phyloP scores from a whole-genome alignment of 2,329 filamentous ascomycete species.

The Aureobasidium sp. region DNA sequence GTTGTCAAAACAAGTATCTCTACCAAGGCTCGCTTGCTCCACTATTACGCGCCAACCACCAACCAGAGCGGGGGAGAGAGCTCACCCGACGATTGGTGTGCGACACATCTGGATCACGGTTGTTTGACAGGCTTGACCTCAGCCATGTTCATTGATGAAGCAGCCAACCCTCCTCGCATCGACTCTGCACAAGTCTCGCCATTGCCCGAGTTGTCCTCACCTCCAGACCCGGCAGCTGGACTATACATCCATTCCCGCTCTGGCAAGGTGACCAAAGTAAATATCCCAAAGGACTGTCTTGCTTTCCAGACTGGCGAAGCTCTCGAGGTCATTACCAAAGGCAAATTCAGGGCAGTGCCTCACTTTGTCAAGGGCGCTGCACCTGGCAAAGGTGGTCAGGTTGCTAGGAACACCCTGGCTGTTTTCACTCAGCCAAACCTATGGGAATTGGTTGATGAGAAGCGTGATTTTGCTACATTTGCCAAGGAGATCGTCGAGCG shows the following conservation, averaged over 20 bases:
- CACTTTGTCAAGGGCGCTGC: constrained; percentile 84
- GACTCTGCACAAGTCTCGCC: constrained; percentile 30
- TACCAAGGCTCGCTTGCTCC: constrained; percentile 83
- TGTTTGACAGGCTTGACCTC: constrained; percentile 90
- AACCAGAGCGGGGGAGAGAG: constrained; percentile 32
- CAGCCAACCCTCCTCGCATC: constrained; percentile 29
- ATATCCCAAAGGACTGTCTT: constrained; percentile 83
- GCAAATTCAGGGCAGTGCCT: constrained; percentile 86
- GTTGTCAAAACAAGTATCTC: constrained; percentile 80
- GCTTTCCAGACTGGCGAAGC: constrained; percentile 96
- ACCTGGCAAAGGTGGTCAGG: constrained; percentile 40
- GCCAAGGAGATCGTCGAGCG: constrained; percentile 48
- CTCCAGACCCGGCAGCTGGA: constrained; percentile 77
- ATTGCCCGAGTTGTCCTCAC: constrained; percentile 63
- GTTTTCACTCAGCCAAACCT: constrained; percentile 96
- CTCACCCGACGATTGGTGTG: constrained; percentile 78
- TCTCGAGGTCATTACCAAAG: constrained; percentile 82
- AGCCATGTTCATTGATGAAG: constrained; percentile 92
- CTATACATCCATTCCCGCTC: constrained; percentile 89
- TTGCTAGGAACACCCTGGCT: constrained; percentile 71
- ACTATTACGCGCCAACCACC: constrained; percentile 61
- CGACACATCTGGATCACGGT: constrained; percentile 82
- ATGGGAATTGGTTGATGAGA: constrained; percentile 66
- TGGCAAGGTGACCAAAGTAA: constrained; percentile 79
- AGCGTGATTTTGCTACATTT: constrained; percentile 69